Evolutionary conservation across 2,329 filamentous ascomycete species (phyloP), one percentile per base, ranked within the genome.

Genomic region (Gaeumannomyces sp.): DNA sequence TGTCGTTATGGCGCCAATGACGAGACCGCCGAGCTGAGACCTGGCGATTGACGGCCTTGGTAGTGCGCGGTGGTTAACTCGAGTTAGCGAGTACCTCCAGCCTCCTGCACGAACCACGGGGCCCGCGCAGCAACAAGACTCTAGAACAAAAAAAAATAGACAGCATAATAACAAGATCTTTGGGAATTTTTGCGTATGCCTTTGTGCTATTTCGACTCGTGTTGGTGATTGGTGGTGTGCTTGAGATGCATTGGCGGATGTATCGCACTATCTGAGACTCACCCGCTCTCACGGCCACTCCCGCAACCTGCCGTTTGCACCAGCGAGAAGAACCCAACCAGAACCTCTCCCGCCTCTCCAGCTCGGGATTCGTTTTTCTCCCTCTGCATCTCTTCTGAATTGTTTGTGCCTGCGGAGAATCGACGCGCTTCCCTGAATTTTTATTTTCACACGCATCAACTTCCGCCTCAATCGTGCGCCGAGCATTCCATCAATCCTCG

Each of bases 51-150:
- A 45, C 38, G 22, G 13, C 10, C 38, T 45, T 33, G 31, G 38
- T 7, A 14, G 38, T 22, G 38, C 38, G 38, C 38, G 4, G 10
- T 58, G 22, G 56, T 58, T n/a, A 58, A 27, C 14, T 27, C 56
- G 19, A 58, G 56, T 27, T 33, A 60, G n/a, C 22, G 59, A 38
- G 59, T 60, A 60, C 59, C 6, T 60, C 59, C 59, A 28, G 59
- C 59, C 59, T 28, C 59, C 59, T 60, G 16, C 25, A 35, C 5
- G n/a, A 60, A 25, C 31, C 22, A 33, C 59, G 22, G 8, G 13
- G 13, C 25, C 57, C 4, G 27, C 13, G 27, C 25, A 13, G 29
- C 8, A 59, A 22, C 1, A 6, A 29, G 5, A 10, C 56, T 4
- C 19, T 28, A 22, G 25, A 31, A 22, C 22, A 22, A 31, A 35